Conservation (phyloP, 495 filamentous ascomycete species). For the Beverwykella pulmonaria region DNA sequence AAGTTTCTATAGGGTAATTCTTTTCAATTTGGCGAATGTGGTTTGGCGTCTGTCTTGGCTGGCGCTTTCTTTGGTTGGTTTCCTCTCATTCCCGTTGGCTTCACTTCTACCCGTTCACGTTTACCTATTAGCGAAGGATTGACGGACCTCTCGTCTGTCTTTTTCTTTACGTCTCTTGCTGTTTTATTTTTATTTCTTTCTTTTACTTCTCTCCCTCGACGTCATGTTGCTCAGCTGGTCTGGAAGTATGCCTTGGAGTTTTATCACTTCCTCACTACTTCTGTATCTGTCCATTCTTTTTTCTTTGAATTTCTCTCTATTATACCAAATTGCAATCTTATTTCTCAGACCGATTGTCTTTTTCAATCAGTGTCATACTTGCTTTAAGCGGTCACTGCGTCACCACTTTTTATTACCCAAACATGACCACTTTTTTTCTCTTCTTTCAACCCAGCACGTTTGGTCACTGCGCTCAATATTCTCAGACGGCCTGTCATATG, state of each 20-base stretch:
- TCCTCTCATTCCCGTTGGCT: not conserved
- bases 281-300: not conserved
- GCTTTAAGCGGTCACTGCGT: no score
- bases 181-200: not conserved
- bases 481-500: no score
- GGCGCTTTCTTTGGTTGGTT: no score
- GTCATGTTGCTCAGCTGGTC: constrained; percentile 1
- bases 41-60: no score
- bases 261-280: not conserved
- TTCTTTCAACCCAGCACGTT: no score
- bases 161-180: not conserved
- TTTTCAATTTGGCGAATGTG: not conserved
- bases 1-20: not conserved
- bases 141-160: no score
- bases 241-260: not conserved
- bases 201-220: not conserved
- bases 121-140: no score
- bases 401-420: no score
- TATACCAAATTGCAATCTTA: not conserved
- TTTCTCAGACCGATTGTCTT: not conserved
- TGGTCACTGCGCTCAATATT: no score
- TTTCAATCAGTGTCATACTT: no score
- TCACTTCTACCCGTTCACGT: not conserved
- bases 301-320: not conserved
- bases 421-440: no score